phyloP scores from a whole-genome alignment of 2,329 filamentous ascomycete species.

The Neobulgaria alba region DNA sequence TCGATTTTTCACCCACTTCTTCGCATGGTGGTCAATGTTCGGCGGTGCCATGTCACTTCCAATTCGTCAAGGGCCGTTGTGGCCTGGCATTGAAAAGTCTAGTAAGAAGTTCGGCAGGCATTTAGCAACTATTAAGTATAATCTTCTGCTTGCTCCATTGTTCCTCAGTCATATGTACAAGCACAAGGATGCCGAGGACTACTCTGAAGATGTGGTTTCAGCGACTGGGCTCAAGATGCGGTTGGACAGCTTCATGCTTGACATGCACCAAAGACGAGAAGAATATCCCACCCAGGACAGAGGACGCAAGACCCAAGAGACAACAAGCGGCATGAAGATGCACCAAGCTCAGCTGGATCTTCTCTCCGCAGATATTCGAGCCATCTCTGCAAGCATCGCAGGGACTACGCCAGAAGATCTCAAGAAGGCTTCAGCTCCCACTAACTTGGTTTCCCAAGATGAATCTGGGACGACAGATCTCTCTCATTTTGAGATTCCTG shows the following conservation, averaged over 20 bases:
- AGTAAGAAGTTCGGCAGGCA: slow-evolving; percentile 98
- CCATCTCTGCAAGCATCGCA: slow-evolving; percentile 82
- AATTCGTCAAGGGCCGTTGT: slow-evolving; percentile 83
- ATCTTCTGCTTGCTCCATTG: slow-evolving; percentile 79
- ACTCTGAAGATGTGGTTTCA: slow-evolving; percentile 67
- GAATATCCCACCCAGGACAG: slow-evolving; percentile 79
- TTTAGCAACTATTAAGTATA: slow-evolving; percentile 98
- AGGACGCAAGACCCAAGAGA: slow-evolving; percentile 65
- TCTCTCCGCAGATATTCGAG: slow-evolving; percentile 82
- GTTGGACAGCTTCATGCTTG: slow-evolving; percentile 94
- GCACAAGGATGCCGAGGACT: slow-evolving; percentile 90
- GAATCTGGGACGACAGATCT: slow-evolving; percentile 58
- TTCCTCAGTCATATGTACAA: slow-evolving; percentile 98
- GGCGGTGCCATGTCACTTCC: slow-evolving; percentile 90
- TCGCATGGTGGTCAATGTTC: slow-evolving; percentile 95
- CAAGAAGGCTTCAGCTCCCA: slow-evolving; percentile 45
- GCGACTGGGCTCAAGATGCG: slow-evolving; percentile 95
- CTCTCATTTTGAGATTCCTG: slow-evolving; percentile 88
- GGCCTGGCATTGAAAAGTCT: slow-evolving; percentile 88
- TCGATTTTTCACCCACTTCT: slow-evolving; percentile 97
- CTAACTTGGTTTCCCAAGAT: slow-evolving; percentile 43
- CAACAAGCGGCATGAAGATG: slow-evolving; percentile 90
- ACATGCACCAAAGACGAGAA: slow-evolving; percentile 88
- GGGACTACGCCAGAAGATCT: slow-evolving; percentile 72
- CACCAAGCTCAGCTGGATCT: slow-evolving; percentile 91